These are phyloP conservation scores for Viridothelium virens DNA, from an alignment of 495 filamentous ascomycete genomes.

Conservation along the genomic window DNA sequence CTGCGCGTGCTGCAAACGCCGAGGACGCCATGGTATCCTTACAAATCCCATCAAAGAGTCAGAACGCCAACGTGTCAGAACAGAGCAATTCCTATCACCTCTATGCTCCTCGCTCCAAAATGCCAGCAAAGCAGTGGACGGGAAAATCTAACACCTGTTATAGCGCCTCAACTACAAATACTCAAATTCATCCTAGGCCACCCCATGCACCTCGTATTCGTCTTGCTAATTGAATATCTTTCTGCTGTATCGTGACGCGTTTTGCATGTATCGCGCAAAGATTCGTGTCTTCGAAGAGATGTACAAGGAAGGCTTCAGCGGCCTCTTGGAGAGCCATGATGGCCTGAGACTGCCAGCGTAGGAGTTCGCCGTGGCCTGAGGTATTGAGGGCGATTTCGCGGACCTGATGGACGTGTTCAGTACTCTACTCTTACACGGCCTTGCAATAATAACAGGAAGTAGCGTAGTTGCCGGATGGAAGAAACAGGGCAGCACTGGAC, in stretches of 20 bases:
- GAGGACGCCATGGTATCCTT: too few species aligned
- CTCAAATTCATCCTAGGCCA: conserved; percentile 42
- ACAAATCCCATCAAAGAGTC: too few species aligned
- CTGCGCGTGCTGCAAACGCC: too few species aligned
- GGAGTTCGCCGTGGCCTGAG: conserved; percentile 48
- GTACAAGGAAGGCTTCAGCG: conserved; percentile 84
- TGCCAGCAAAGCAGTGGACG: too few species aligned
- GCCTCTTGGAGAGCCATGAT: conserved; percentile 87
- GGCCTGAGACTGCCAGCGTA: conserved; percentile 85
- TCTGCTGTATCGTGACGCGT: conserved; percentile 95
- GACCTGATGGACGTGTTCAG: conserved; percentile 46
- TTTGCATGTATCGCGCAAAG: conserved; percentile 94
- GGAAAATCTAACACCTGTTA: too few species aligned
- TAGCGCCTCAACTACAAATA: background rate
- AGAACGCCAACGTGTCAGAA: background rate
- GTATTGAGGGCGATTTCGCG: conserved; percentile 66
- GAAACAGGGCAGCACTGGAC: background rate
- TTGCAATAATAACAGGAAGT: too few species aligned
- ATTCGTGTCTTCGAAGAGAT: conserved; percentile 93
- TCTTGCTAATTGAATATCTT: conserved; percentile 85
- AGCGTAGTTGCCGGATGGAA: background rate
- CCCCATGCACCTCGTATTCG: conserved; percentile 70
- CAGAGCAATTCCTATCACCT: background rate
- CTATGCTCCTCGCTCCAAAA: background rate
- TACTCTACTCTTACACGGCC: conserved; percentile 5